Conservation (phyloP, 2,329 filamentous ascomycete species). For the Xylaria sp. region DNA sequence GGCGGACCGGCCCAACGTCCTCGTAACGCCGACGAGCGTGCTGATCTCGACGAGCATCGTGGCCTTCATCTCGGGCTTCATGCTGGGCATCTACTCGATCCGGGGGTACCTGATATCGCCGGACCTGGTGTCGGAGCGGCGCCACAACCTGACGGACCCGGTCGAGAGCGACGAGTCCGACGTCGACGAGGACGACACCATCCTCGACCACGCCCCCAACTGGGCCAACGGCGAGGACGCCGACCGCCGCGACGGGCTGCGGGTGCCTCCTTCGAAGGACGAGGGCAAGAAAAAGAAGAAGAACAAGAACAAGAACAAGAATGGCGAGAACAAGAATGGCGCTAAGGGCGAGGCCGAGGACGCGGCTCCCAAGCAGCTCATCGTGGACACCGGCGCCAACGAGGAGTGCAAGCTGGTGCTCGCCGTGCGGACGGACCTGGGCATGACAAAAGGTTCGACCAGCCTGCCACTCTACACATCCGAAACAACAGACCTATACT, state of each 20-base stretch:
- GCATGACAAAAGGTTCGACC: conserved; percentile 91
- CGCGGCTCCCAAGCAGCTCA: conserved; percentile 37
- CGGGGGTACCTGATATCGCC: conserved; percentile 63
- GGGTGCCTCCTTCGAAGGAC: conserved; percentile 26
- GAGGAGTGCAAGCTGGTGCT: conserved; percentile 96
- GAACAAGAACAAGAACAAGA: conserved; percentile 17
- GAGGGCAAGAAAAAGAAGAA: conserved; percentile 18
- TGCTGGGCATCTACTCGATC: conserved; percentile 75
- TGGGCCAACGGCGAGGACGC: conserved; percentile 66
- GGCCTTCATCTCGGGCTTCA: conserved; percentile 75
- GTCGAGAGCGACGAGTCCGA: conserved; percentile 72
- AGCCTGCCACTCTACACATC: neutral
- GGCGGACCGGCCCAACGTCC: conserved; percentile 41
- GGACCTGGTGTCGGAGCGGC: conserved; percentile 58
- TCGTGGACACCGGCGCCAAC: conserved; percentile 36
- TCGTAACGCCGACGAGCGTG: conserved; percentile 54
- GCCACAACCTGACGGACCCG: conserved; percentile 59
- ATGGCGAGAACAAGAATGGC: conserved; percentile 7
- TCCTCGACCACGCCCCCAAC: conserved; percentile 69
- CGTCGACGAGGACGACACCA: conserved; percentile 60
- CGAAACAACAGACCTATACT: conserved; percentile 1
- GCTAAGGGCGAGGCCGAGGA: conserved; percentile 26
- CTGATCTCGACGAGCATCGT: conserved; percentile 75
- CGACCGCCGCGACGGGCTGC: conserved; percentile 60
- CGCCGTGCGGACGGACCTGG: conserved; percentile 89